Base-by-base conservation (phyloP, 345 rosid species). In the Eutrema yunnanense region DNA sequence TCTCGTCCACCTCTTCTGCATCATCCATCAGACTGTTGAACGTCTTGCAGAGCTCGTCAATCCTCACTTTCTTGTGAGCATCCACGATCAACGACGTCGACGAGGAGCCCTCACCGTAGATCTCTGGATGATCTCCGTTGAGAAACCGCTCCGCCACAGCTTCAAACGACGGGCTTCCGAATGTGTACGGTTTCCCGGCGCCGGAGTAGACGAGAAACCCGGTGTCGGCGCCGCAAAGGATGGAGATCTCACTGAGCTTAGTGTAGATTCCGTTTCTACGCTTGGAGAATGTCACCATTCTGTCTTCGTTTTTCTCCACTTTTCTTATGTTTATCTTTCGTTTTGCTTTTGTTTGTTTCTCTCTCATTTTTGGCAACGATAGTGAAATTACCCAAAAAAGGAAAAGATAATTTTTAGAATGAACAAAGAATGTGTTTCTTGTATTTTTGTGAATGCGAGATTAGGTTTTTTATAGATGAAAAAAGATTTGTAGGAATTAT, bases 221-320 rank as follows among this genome's bases (percentile, higher is more conserved):
- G 4, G 62, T 47, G 0, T 75, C 37, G 2, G 29, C 69, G 5
- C 79, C 74, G 11, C 69, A 75, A 5, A 62, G 79, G 46, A 68
- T 13, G 3, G 74, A 68, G 33, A 75, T 27, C 12, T 75, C 74
- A 37, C 10, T 29, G 9, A 69, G 56, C 22, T 69, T 76, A 6
- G 41, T 62, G 61, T 76, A 62, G 12, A 70, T 56, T 40, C 71
- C 69, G 6, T 6, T 27, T 44, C 73, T 42, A 10, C 79, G 79
- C 33, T 75, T 75, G 3, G 65, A 61, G n/a, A 62, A 46, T 16
- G 69, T 61, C 0, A 52, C 50, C 36, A 62, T 16, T 53, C 64
- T 62, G 6, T 68, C 59, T 36, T 53, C 56, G 1, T 53, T 2
- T 69, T 61, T 75, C 26, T 36, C 61, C 8, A 46, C 36, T 29